Evolutionary conservation across 805 yeast genomes (phyloP), one percentile per base, ranked within the genome.

Genomic region (Kockiozyma suomiensis): DNA sequence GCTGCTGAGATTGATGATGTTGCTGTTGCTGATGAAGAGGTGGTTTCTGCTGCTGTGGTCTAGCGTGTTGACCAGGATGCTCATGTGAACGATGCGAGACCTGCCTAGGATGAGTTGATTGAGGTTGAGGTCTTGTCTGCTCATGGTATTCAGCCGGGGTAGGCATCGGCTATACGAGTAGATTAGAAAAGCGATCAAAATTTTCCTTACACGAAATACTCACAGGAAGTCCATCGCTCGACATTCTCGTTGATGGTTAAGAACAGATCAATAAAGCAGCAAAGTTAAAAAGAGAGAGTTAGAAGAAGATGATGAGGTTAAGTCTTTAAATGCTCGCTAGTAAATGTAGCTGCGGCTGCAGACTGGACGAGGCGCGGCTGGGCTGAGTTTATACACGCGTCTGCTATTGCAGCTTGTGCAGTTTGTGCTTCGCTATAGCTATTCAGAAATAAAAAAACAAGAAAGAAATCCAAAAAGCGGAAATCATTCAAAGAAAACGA

Each of bases 121-220:
- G 50, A 5, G 37, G 45, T 19, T 57, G 49, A 6, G 40, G 54
- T 38, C 17, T 28, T 5, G 32, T 10, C 53, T 50, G 59, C 45
- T 17, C 47, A 13, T 49, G 52, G 21, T 59, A 61, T 15, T 61
- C 65, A 1, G 63, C 63, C 32, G 56, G 59, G 13, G 64, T 58
- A 40, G 59, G 58, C 65, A 61, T 61, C 4, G 59, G 50, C 65
- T 55, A 19, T 7, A 32, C 6, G 33, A 13, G 26, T 5, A 6
- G 42, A 23, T 41, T 19, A 2, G 33, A 17, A 23, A 33, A 19
- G 28, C 19, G 35, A 26, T 13, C 28, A 42, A 28, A 12, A 10
- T 15, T 19, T 35, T 32, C 5, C 23, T 40, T 26, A 37, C 28
- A n/a, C 8, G 1, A 19, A 10, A 23, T 19, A 51, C 57, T 13